A percentile compares a stretch with the other conserved stretches of the same genome.
These are phyloP conservation scores for Penicillium coprophilum DNA, from an alignment of 495 filamentous ascomycete species.

Conservation along the genomic window DNA sequence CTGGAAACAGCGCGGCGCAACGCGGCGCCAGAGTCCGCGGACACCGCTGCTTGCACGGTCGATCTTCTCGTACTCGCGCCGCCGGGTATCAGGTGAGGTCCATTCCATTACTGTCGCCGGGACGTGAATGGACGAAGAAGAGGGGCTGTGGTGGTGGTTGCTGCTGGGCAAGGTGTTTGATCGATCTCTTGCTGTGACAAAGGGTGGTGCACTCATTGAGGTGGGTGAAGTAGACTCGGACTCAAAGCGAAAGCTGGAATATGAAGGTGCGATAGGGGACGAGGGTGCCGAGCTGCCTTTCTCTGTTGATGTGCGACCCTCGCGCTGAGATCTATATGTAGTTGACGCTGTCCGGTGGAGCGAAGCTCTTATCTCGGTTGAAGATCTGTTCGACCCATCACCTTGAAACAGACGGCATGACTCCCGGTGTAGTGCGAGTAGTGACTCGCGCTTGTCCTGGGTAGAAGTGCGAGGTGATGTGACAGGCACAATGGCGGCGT, in stretches of 20 bases:
- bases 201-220: conserved; percentile 10
- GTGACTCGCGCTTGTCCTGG: conserved; percentile 34
- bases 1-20: conserved; percentile 46
- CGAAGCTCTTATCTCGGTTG: conserved; percentile 5
- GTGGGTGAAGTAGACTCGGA: conserved; percentile 7
- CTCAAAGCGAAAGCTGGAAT: conserved; percentile 17
- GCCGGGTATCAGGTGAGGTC: conserved; percentile 48
- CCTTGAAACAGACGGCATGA: conserved; percentile 49
- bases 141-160: conserved; percentile 17
- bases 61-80: conserved; percentile 51
- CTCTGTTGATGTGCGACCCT: conserved; percentile 20
- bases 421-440: conserved; percentile 47
- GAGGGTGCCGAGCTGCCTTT: conserved; percentile 20
- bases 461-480: conserved; percentile 21
- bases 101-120: conserved; percentile 51
- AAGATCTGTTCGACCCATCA: conserved; percentile 1
- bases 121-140: conserved; percentile 32
- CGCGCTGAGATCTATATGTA: conserved; percentile 12
- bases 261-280: conserved; percentile 24
- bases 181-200: conserved; percentile 17
- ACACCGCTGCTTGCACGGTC: conserved; percentile 48
- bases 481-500: conserved; percentile 32
- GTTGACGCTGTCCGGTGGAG: conserved; percentile 9
- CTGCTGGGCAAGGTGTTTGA: conserved; percentile 22
- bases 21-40: conserved; percentile 45